A percentile compares a stretch with the other conserved stretches of the same genome.
phyloP scores from a whole-genome alignment of 169 alveolate genomes.

The Plasmodium ovale region DNA sequence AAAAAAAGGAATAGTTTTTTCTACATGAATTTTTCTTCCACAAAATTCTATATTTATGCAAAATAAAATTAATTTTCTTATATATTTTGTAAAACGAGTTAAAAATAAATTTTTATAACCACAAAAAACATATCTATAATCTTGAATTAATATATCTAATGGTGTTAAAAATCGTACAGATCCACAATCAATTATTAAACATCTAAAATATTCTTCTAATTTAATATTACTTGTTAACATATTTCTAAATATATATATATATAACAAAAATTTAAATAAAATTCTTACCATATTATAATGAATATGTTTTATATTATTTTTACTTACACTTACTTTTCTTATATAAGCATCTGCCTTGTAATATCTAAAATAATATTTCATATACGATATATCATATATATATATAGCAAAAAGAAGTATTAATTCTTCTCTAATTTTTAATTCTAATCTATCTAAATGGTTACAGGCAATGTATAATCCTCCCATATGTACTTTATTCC shows the following conservation, averaged over 20 bases:
- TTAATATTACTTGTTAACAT: conserved; percentile 27
- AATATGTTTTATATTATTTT: conserved; percentile 8
- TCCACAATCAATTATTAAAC: background rate
- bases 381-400: conserved; percentile 28
- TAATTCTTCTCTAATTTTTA: conserved; percentile 38
- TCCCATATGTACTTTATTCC: background rate
- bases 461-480: background rate
- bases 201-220: conserved; percentile 11
- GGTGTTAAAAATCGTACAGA: background rate
- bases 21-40: conserved; percentile 1
- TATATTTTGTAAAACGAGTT: conserved; percentile 19
- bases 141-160: conserved; percentile 11
- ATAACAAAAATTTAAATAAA: conserved; percentile 32
- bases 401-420: conserved; percentile 53
- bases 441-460: conserved; percentile 19
- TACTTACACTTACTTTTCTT: background rate
- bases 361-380: conserved; percentile 61
- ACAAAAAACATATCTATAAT: background rate
- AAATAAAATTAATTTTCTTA: conserved; percentile 10
- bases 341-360: conserved; percentile 3
- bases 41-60: conserved; percentile 33
- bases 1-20: conserved; percentile 13
- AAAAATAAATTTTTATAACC: conserved; percentile 6
- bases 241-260: conserved; percentile 42
- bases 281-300: conserved; percentile 49